Evolutionary conservation across 768 basidiomycete species (phyloP).

Genomic region (Cyclocybe aegerita): DNA sequence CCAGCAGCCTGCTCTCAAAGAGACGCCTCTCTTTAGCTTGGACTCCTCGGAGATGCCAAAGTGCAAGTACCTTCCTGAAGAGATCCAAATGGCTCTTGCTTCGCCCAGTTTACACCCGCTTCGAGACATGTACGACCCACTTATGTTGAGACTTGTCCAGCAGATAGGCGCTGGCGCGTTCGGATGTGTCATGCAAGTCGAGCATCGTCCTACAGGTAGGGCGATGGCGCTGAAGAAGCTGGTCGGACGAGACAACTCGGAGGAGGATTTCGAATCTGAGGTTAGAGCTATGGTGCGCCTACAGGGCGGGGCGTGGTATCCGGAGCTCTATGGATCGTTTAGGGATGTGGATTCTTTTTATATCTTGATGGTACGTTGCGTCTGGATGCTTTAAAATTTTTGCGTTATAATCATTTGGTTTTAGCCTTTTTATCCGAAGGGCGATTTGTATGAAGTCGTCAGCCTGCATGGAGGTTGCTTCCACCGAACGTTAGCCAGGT

Average conservation of each 20-base stretch:
- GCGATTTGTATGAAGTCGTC: slow-evolving; percentile 16
- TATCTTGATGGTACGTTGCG: slow-evolving; percentile 17
- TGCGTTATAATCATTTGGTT: neutral
- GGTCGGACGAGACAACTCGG: neutral
- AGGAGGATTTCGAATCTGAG: slow-evolving; percentile 10
- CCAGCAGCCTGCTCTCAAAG: too few relatives aligned
- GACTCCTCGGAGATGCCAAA: neutral
- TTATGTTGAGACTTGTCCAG: slow-evolving; percentile 8
- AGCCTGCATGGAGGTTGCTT: slow-evolving; percentile 16
- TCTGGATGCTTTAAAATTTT: neutral
- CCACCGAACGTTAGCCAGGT: slow-evolving; percentile 12
- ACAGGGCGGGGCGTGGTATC: slow-evolving; percentile 10
- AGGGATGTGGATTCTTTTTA: slow-evolving; percentile 12
- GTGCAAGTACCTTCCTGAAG: slow-evolving; percentile 13
- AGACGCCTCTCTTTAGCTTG: too few relatives aligned
- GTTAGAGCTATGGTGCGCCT: slow-evolving; percentile 15
- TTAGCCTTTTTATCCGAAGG: slow-evolving; percentile 17
- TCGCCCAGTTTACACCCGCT: too few relatives aligned
- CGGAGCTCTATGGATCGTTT: slow-evolving; percentile 16
- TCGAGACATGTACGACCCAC: slow-evolving; percentile 13
- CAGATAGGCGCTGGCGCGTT: slow-evolving; percentile 16
- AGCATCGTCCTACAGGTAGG: slow-evolving; percentile 15
- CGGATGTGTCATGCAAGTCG: slow-evolving; percentile 11
- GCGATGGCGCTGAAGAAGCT: slow-evolving; percentile 18
- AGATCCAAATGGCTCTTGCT: neutral